Base-by-base conservation (phyloP, 2,329 filamentous ascomycete genomes). In the Penicillium frequentans region DNA sequence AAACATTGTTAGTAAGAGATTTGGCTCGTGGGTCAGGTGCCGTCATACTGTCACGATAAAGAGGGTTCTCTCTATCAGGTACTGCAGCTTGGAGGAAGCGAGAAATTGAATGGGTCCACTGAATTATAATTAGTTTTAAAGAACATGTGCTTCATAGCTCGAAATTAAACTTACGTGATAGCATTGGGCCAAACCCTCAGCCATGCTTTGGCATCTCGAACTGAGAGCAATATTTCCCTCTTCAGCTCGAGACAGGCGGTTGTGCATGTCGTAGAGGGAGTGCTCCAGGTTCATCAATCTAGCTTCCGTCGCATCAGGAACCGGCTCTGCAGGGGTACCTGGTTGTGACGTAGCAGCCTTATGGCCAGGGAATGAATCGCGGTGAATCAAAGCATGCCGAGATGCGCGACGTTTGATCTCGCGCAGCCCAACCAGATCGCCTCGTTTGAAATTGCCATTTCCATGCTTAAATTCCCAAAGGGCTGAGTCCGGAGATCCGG, bases 401-500 rank as follows among this genome's bases (percentile, higher is more conserved):
- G 93, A 98, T 19, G 95, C 93, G 59, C 95, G 86, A 60, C 95
- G 89, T 76, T 97, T 97, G 76, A 99, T 99, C 71, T 99, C 95
- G 44, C 95, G 86, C 59, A 99, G 78, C 8, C 93, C 92, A 50
- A 93, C 87, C 24, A 99, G 80, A 73, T 99, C 93, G 37, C 95
- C 95, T 63, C 93, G 87, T 76, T 96, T 98, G 80, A 99, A 99
- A 73, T 90, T 98, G 52, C 93, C 93, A 69, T 93, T 96, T 52
- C 95, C 95, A 71, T 99, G 95, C 75, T 97, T 98, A 76, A 99
- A 99, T 73, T 99, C 95, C 95, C 95, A 99, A 29, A 99, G 80
- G 0, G 93, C 92, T 21, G 92, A 92, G 70, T 98, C 95, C 13
- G 93, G 92, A 44, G 90, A 93, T 11, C 91, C 92, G 4, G 92